Conservation (phyloP, 179 eudicot species). For the Silene noctiflora region DNA sequence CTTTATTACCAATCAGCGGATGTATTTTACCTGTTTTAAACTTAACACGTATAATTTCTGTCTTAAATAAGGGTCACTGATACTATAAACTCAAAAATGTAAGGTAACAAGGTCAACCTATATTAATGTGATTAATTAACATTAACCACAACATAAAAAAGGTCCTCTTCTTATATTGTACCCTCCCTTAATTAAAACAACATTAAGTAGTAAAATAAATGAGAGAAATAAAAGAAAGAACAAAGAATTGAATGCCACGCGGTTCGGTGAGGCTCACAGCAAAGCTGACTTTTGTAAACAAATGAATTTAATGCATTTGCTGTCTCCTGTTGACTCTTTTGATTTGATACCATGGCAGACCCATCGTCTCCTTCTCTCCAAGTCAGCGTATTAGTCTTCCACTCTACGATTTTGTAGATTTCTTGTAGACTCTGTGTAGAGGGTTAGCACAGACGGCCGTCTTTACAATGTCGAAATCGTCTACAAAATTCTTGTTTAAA, state of each 20-base stretch:
- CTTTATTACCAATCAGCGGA: too few species aligned
- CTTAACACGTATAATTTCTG: too few species aligned
- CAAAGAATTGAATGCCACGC: conserved; percentile 53
- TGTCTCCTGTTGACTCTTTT: conserved; percentile 59
- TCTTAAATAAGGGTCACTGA: too few species aligned
- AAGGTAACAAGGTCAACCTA: not conserved
- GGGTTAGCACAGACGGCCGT: too few species aligned
- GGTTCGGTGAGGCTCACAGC: conserved; percentile 42
- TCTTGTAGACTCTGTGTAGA: too few species aligned
- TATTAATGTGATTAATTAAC: conserved; percentile 2
- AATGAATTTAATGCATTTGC: conserved; percentile 43
- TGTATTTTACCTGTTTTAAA: too few species aligned
- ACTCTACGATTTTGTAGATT: not conserved
- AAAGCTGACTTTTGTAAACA: conserved; percentile 57
- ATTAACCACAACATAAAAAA: not conserved
- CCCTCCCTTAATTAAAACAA: not conserved
- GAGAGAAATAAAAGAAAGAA: not conserved
- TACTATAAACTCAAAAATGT: too few species aligned
- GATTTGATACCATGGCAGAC: not conserved
- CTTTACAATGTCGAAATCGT: too few species aligned
- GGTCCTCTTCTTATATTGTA: not conserved
- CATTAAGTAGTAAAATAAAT: not conserved
- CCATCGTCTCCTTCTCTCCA: conserved; percentile 7
- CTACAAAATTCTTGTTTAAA: too few species aligned
- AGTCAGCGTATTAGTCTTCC: conserved; percentile 31